Base-by-base conservation (phyloP, 495 filamentous ascomycete species). In the Penicillium goetzii region DNA sequence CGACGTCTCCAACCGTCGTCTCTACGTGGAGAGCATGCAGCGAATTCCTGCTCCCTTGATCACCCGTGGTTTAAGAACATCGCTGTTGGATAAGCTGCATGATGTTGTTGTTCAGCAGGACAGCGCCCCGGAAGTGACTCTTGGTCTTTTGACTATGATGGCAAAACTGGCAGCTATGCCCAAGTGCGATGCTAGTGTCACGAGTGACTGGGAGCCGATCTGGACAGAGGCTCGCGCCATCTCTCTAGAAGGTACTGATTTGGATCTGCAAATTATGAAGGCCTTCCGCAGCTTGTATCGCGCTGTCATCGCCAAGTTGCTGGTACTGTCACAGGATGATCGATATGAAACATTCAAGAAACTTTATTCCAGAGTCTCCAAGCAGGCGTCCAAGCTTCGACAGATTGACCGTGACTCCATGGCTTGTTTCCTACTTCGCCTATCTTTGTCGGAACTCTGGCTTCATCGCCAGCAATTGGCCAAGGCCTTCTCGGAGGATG, bases 261-360 rank as follows among this genome's bases (percentile, higher is more conserved):
- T 72, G 30, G 80, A 82, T 58, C 75, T 81, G 17, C 72, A 77
- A 55, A 74, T 78, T 32, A 79, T 80, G 73, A 79, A 79, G 61
- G 67, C 75, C 14, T 81, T 78, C 66, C 70, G 77, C 52, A 74
- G 72, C 53, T 41, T 82, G n/a, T 67, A 78, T 55, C 69, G 67
- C 21, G 72, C 75, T 9, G 68, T 81, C 21, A 72, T 77, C 19
- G 57, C 69, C 5, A 81, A 80, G 55, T 64, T 82, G 7, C 60
- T 82, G 28, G 66, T 72, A n/a, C 33, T 74, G 28, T 72, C 75
- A 1, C 72, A 80, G 12, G 71, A 72, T 28, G 76, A 80, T 3
- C 74, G 74, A 28, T 65, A 62, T 43, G 74, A 72, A 34, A 52
- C 71, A 21, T 78, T 78, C 51, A 78, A 77, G 59, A 78, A 76